phyloP scores from a whole-genome alignment of 441 rosid genomes.

The Mallotus repandus region DNA sequence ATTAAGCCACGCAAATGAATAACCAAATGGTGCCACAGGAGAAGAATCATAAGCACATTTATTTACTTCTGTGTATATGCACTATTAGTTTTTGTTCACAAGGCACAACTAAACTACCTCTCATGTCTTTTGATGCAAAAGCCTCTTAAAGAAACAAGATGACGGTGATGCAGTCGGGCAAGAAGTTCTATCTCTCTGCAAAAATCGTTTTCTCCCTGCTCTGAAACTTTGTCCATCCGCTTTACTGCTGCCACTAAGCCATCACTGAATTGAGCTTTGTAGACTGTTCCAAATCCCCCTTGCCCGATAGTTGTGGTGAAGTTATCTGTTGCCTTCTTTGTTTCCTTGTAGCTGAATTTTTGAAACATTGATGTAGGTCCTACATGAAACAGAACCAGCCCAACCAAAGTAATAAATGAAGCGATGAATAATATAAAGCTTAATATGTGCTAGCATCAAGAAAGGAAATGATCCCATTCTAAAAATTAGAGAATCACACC shows the following conservation, averaged over 20 bases:
- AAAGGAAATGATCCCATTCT: slow-evolving; percentile 3
- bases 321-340: slow-evolving; percentile 68
- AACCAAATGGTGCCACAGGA: not conserved
- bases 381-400: slow-evolving; percentile 32
- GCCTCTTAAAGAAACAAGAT: slow-evolving; percentile 87
- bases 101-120: slow-evolving; percentile 48
- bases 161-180: slow-evolving; percentile 93
- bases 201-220: slow-evolving; percentile 76
- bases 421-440: slow-evolving; percentile 7
- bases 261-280: slow-evolving; percentile 69
- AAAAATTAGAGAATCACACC: slow-evolving; percentile 35
- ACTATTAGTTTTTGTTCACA: not conserved
- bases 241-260: slow-evolving; percentile 73
- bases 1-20: not conserved
- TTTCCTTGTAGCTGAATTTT: slow-evolving; percentile 79
- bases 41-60: not conserved
- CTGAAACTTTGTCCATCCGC: slow-evolving; percentile 68
- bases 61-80: not conserved
- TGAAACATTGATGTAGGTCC: slow-evolving; percentile 66
- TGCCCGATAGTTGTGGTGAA: slow-evolving; percentile 66
- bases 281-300: slow-evolving; percentile 94
- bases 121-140: slow-evolving; percentile 72
- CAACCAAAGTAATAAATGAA: not conserved
- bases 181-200: slow-evolving; percentile 93
- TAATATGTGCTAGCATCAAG: slow-evolving; percentile 2